phyloP scores from a whole-genome alignment of 768 basidiomycete species.

The Boletus vinaceobasis region DNA sequence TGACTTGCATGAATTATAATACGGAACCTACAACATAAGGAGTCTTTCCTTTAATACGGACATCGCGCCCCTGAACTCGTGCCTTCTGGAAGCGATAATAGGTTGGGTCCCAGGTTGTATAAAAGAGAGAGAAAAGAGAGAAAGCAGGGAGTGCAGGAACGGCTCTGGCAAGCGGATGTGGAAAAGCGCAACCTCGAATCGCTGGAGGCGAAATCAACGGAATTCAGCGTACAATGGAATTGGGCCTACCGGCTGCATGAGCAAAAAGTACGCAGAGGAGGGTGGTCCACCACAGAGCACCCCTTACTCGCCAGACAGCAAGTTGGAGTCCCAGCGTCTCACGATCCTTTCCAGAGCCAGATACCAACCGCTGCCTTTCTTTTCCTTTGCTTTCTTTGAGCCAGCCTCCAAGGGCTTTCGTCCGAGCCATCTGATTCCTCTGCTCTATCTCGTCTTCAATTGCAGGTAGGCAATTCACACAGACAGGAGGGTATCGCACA shows the following conservation, averaged over 20 bases:
- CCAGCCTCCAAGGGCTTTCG: constrained; percentile 70
- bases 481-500: constrained; percentile 84
- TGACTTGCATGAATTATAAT: not conserved
- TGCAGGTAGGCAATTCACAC: constrained; percentile 65
- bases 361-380: constrained; percentile 49
- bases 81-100: constrained; percentile 59
- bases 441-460: constrained; percentile 80
- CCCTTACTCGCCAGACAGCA: constrained; percentile 66
- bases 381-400: constrained; percentile 65
- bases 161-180: constrained; percentile 17
- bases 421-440: constrained; percentile 80
- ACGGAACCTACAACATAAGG: constrained; percentile 54
- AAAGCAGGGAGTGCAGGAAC: constrained; percentile 48
- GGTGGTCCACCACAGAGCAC: constrained; percentile 59
- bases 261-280: constrained; percentile 40
- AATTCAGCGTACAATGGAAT: not conserved
- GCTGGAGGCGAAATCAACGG: constrained; percentile 14
- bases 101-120: constrained; percentile 87
- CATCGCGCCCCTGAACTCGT: constrained; percentile 65
- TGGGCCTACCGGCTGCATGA: constrained; percentile 46
- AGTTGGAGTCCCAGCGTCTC: constrained; percentile 50
- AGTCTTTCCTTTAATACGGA: constrained; percentile 62
- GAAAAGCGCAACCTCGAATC: constrained; percentile 19
- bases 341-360: constrained; percentile 37
- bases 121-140: constrained; percentile 59